Percentiles rank a stretch among this genome's conserved stretches.
These are phyloP conservation scores for Cryptosporidium viatorum DNA, from an alignment of 169 alveolate genomes.

Conservation along the genomic window DNA sequence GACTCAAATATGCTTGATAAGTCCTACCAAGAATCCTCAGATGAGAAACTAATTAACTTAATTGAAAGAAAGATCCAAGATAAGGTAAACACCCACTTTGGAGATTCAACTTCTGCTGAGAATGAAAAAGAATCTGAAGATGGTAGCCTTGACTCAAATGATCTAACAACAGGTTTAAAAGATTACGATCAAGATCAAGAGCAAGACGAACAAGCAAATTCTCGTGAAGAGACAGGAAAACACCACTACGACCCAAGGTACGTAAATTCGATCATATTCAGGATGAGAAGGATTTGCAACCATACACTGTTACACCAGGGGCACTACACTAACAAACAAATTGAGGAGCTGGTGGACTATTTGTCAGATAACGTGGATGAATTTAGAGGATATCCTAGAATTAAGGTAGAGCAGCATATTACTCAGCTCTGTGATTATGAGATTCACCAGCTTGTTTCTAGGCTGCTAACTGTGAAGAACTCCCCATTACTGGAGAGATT, in stretches of 20 bases:
- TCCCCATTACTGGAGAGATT: conserved; percentile 24
- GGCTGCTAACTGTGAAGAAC: conserved; percentile 78
- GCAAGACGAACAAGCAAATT: neutral
- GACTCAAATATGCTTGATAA: neutral
- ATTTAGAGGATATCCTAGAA: conserved; percentile 79
- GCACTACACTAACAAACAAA: conserved; percentile 81
- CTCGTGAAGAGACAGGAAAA: neutral
- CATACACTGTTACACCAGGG: conserved; percentile 89
- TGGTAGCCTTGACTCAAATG: neutral
- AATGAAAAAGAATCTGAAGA: conserved; percentile 20
- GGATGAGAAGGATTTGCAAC: conserved; percentile 90
- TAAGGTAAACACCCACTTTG: conserved; percentile 27
- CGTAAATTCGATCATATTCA: conserved; percentile 85
- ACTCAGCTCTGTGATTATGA: conserved; percentile 84
- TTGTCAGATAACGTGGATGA: conserved; percentile 82
- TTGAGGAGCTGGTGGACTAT: conserved; percentile 80
- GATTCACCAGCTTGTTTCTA: conserved; percentile 79
- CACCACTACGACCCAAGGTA: conserved; percentile 78
- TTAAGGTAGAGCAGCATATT: conserved; percentile 82
- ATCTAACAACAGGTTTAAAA: neutral
- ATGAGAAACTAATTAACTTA: neutral
- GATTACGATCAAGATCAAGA: neutral
- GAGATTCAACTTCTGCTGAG: neutral
- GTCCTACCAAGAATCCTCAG: neutral
- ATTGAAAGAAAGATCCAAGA: conserved; percentile 47